Evolutionary conservation across 78 protist species (phyloP).

Genomic region (Cavenderia fasciculata): DNA sequence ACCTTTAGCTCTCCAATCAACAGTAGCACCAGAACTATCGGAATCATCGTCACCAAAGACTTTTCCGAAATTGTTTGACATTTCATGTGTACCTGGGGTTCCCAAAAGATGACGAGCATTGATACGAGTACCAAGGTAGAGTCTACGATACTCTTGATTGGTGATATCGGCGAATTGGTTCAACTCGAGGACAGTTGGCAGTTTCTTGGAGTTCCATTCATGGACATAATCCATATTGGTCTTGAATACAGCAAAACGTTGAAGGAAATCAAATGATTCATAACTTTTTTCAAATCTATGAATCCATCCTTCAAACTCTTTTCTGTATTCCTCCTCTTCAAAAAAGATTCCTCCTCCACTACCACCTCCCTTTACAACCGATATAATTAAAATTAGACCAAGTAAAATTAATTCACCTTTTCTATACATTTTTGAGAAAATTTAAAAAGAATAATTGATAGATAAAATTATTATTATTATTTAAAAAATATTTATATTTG

Average conservation of each 20-base stretch:
- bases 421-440: not conserved
- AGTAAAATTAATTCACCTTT: not conserved
- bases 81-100: not conserved
- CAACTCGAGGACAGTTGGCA: constrained; percentile 13
- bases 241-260: constrained; percentile 19
- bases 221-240: constrained; percentile 47
- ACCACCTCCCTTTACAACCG: not conserved
- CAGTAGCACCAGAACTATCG: not conserved
- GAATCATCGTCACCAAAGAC: not conserved
- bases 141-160: constrained; percentile 5
- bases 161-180: constrained; percentile 65
- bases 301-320: constrained; percentile 26
- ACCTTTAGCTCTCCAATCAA: constrained; percentile 84
- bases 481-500: not conserved
- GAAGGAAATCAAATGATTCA: not conserved
- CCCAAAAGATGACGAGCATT: not conserved
- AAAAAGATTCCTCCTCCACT: not conserved
- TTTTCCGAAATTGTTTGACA: not conserved
- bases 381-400: not conserved
- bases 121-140: constrained; percentile 32
- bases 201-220: constrained; percentile 22
- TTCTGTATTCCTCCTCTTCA: constrained; percentile 24
- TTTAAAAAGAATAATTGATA: too few relatives aligned
- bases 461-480: not conserved
- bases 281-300: constrained; percentile 2